Base-by-base conservation (phyloP, 208 protist species). In the Angomonas ambiguus region DNA sequence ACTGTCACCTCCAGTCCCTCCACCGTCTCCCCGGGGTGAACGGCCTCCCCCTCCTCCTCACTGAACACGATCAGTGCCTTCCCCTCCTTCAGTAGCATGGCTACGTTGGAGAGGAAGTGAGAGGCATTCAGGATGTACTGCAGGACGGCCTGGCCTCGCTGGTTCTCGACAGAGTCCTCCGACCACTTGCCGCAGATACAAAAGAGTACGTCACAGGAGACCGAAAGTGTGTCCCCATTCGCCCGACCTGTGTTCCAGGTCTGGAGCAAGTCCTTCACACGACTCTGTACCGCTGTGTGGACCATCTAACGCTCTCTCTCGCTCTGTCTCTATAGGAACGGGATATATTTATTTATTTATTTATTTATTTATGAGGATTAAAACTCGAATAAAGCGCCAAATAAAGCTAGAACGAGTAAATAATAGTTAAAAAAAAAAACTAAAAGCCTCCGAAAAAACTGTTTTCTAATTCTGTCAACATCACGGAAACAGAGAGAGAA, bases 61-160 rank as follows among this genome's bases (percentile, higher is more conserved):
- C 55, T 67, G 69, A 86, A 74, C 2, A 95, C 56, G 27, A 93
- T 42, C 4, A 86, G 64, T 1, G 80, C 66, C 25, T 59, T 74
- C 0, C 64, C 45, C 27, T 71, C 33, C 22, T 78, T 79, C 31
- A 95, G 61, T 13, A 93, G 20, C 0, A 80, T 49, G 2, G 79
- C 86, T 16, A 81, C 69, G 57, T 95, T 85, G 51, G 64, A 51
- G 0, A 89, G 66, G 1, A 78, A 65, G 5, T 63, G 56, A 8
- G 63, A 67, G 18, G 87, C 72, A 20, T 80, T 72, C 24, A 95
- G 79, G 22, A 93, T 41, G 69, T 93, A 82, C 76, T 95, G 90
- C n/a, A 92, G 24, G 8, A 95, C 24, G 0, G 87, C 85, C 72
- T 87, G 78, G 1, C 87, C 80, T 24, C 90, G 86, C 64, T 95